phyloP scores from a whole-genome alignment of 192 early-diverging fungal genomes.

The Coemansia sp. region DNA sequence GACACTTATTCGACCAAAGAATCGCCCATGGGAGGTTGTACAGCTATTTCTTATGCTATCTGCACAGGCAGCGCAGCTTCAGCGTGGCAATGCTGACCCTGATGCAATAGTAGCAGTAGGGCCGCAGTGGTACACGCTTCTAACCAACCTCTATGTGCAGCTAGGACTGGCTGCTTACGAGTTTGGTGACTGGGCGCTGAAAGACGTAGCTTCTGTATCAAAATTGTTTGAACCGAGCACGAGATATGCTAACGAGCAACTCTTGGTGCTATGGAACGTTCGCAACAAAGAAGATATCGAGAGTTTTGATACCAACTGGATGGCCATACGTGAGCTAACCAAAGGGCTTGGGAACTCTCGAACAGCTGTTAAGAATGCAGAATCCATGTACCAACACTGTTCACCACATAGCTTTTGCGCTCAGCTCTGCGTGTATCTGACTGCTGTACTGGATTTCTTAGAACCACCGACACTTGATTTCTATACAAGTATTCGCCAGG shows the following conservation, averaged over 20 bases:
- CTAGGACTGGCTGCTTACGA: constrained; percentile 24
- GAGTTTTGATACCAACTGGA: constrained; percentile 25
- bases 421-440: constrained; percentile 20
- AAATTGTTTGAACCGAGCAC: constrained; percentile 21
- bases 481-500: constrained; percentile 33
- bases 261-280: constrained; percentile 31
- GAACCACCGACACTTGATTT: constrained; percentile 35
- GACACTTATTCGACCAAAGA: constrained; percentile 36
- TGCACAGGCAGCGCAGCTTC: constrained; percentile 29
- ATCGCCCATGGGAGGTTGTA: constrained; percentile 16
- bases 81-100: constrained; percentile 10
- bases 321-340: constrained; percentile 12
- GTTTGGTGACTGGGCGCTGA: constrained; percentile 23
- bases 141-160: constrained; percentile 29
- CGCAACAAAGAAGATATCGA: constrained; percentile 5
- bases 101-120: constrained; percentile 19
- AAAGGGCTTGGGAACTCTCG: constrained; percentile 10
- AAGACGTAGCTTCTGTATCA: constrained; percentile 19
- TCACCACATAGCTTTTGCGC: constrained; percentile 33
- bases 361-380: neutral
- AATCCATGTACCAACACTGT: constrained; percentile 10
- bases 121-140: constrained; percentile 24
- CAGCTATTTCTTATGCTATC: constrained; percentile 41
- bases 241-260: constrained; percentile 8
- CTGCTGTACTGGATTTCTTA: constrained; percentile 22